phyloP scores from a whole-genome alignment of 805 yeast genomes.

The Candida broadrunensis region DNA sequence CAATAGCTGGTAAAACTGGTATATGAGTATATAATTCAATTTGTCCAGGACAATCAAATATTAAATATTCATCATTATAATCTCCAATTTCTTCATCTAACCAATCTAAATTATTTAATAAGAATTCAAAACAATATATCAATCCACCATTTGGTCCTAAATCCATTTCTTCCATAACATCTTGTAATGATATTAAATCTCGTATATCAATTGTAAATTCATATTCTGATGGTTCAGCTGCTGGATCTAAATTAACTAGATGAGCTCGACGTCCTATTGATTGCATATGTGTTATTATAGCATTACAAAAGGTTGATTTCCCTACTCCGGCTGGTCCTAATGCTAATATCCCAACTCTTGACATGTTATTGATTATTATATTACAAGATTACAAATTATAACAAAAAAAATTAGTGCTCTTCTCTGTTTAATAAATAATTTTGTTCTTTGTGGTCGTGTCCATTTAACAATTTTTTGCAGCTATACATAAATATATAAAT shows the following conservation, averaged over 20 bases:
- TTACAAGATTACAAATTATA: too few species aligned
- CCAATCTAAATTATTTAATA: slow-evolving; percentile 92
- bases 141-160: slow-evolving; percentile 95
- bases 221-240: slow-evolving; percentile 89
- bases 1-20: slow-evolving; percentile 87
- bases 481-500: not conserved
- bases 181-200: slow-evolving; percentile 85
- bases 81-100: slow-evolving; percentile 96
- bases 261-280: slow-evolving; percentile 90
- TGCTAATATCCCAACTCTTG: slow-evolving; percentile 90
- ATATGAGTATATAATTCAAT: slow-evolving; percentile 92
- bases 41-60: slow-evolving; percentile 97
- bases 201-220: slow-evolving; percentile 92
- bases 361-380: slow-evolving; percentile 57
- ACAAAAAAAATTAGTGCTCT: not conserved
- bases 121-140: slow-evolving; percentile 88
- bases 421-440: too few species aligned
- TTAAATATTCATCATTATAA: slow-evolving; percentile 87
- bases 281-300: slow-evolving; percentile 84
- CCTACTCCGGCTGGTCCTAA: slow-evolving; percentile 99
- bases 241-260: slow-evolving; percentile 93
- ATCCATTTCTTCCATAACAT: slow-evolving; percentile 92
- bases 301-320: slow-evolving; percentile 85
- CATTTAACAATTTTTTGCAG: not conserved
- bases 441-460: too few species aligned